Base-by-base conservation (phyloP, 1,284 basidiomycete genomes). In the Flammula alnicola region DNA sequence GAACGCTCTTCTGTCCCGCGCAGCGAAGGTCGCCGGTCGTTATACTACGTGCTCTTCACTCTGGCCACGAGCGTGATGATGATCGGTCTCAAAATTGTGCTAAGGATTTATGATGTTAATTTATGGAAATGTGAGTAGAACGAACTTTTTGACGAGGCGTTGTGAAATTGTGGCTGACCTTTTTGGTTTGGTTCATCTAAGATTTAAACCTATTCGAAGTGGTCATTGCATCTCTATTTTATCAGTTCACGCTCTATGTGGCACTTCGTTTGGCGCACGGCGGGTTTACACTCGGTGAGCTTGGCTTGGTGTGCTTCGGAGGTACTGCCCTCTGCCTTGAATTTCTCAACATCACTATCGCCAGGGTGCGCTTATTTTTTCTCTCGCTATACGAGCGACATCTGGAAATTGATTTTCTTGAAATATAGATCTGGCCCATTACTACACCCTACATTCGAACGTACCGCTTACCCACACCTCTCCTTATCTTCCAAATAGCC, bases 241-340 rank as follows among this genome's bases (percentile, higher is more conserved):
- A 91, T 69, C 97, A 99, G 65, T 87, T 93, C 60, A 86, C 91
- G 36, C 76, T 98, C 45, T 99, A 98, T 66, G 79, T 90, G 40
- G 91, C 91, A 44, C 83, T 97, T 41, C 82, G 96, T 17, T 77
- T 99, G 26, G 96, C 95, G 0, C 87, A 97, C 58, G 83, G 90
- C 19, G 93, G 92, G 10, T 96, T 98, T 69, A 99, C 96, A 0
- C 78, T 99, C 1, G 97, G 97, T 39, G 97, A 99, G 67, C 80
- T 98, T 8, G 88, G 87, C 14, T 74, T 98, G 17, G 90, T 97
- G 11, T 88, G 88, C 30, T 91, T 92, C 57, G 91, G 94, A 35
- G 94, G 91, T 12, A 91, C 94, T 1, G 88, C 88, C 1, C 67
- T 99, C 27, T 88, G 86, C 60, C 86, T 95, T 75, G 97, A 99